Evolutionary conservation across 768 basidiomycete species (phyloP).

Genomic region (Pisolithus microcarpus): DNA sequence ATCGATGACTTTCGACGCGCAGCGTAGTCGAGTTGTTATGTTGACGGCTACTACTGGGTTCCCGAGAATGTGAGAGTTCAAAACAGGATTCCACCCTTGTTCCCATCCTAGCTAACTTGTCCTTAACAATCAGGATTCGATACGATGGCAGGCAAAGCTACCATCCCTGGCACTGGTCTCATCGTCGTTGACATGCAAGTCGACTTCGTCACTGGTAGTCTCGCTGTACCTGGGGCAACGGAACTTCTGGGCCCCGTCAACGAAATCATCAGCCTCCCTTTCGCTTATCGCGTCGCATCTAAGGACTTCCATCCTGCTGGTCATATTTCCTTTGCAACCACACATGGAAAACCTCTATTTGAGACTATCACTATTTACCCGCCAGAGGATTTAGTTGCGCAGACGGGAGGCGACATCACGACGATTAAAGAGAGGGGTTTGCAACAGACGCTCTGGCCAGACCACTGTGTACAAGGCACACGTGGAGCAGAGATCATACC

Average conservation of each 20-base stretch:
- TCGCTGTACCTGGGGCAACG: constrained; percentile 60
- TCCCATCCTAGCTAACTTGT: too few species aligned
- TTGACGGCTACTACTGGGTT: too few species aligned
- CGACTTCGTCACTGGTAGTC: constrained; percentile 72
- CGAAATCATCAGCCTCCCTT: constrained; percentile 50
- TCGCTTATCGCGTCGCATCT: constrained; percentile 44
- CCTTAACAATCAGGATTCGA: too few species aligned
- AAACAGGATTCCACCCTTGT: too few species aligned
- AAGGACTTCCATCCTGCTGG: constrained; percentile 51
- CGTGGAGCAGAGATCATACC: constrained; percentile 56
- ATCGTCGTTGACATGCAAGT: constrained; percentile 77
- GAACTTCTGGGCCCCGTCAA: constrained; percentile 52
- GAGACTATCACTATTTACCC: constrained; percentile 33
- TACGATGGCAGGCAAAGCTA: constrained; percentile 12
- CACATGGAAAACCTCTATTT: constrained; percentile 36
- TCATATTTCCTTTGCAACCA: constrained; percentile 68
- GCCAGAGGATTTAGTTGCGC: constrained; percentile 27
- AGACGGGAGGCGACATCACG: constrained; percentile 14
- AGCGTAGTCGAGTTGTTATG: too few species aligned
- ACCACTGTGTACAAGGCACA: constrained; percentile 62
- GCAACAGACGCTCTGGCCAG: constrained; percentile 70
- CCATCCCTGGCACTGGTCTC: constrained; percentile 36
- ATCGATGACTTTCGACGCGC: too few species aligned
- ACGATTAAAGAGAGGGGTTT: constrained; percentile 19
- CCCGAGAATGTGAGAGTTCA: too few species aligned